These are phyloP conservation scores for Phytophthora pistaciae DNA, from an alignment of 352 stramenopile genomes.

Conservation along the genomic window DNA sequence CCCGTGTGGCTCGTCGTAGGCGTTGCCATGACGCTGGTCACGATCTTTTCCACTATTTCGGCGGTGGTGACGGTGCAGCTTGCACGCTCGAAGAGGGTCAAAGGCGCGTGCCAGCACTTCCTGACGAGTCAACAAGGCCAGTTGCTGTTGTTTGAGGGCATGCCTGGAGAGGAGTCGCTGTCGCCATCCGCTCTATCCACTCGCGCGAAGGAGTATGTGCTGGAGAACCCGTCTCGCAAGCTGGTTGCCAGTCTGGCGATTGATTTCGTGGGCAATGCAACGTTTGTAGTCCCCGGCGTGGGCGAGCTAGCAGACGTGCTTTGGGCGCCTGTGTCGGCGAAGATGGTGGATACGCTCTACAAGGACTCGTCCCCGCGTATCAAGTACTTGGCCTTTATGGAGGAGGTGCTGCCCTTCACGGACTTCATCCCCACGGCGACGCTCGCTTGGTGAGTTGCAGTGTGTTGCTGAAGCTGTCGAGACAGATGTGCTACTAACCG, in stretches of 20 bases:
- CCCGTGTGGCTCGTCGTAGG: slow-evolving; percentile 67
- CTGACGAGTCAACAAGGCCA: slow-evolving; percentile 64
- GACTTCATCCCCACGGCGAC: slow-evolving; percentile 96
- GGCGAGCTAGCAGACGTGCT: slow-evolving; percentile 93
- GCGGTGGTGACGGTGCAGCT: slow-evolving; percentile 59
- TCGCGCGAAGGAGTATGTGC: slow-evolving; percentile 51
- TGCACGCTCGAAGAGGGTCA: slow-evolving; percentile 57
- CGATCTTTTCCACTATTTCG: slow-evolving; percentile 59
- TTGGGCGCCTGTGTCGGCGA: slow-evolving; percentile 93
- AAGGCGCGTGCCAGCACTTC: slow-evolving; percentile 51
- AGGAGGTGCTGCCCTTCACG: slow-evolving; percentile 94
- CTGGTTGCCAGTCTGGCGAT: slow-evolving; percentile 84
- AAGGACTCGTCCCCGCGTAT: slow-evolving; percentile 81
- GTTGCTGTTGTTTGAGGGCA: slow-evolving; percentile 66
- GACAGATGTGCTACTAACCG: neutral
- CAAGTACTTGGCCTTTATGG: slow-evolving; percentile 89
- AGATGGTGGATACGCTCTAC: slow-evolving; percentile 94
- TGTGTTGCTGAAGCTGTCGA: neutral
- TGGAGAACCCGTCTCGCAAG: slow-evolving; percentile 65
- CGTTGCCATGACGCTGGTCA: slow-evolving; percentile 51
- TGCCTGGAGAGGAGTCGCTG: slow-evolving; percentile 41
- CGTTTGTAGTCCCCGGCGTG: slow-evolving; percentile 87
- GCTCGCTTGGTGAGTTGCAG: slow-evolving; percentile 82
- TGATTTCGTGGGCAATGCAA: slow-evolving; percentile 90
- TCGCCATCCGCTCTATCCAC: slow-evolving; percentile 42